Percentiles rank a stretch among this genome's conserved stretches.
These are phyloP conservation scores for Colletotrichum ledebouriae DNA, from an alignment of 2,329 filamentous ascomycete genomes.

Conservation along the genomic window DNA sequence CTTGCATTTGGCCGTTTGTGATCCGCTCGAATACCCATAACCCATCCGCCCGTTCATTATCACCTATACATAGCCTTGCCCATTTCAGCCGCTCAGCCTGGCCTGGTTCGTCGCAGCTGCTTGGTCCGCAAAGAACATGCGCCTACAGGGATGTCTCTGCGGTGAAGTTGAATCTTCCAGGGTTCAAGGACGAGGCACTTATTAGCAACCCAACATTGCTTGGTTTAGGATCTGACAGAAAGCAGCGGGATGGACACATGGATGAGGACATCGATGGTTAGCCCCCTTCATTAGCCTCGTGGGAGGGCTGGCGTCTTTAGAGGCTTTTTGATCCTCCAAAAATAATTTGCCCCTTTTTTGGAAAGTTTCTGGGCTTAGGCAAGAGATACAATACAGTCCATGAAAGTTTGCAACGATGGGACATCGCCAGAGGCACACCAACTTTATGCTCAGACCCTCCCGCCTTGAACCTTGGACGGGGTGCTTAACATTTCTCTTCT, in stretches of 20 bases:
- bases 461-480: no score
- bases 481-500: not conserved
- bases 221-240: constrained; percentile 4
- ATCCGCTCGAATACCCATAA: not conserved
- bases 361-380: not conserved
- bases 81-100: constrained; percentile 23
- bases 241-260: constrained; percentile 14
- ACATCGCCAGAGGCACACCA: not conserved
- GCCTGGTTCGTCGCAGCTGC: constrained; percentile 24
- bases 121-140: not conserved
- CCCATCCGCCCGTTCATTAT: constrained; percentile 14
- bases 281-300: constrained; percentile 19
- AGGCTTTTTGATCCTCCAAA: constrained; percentile 14
- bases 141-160: not conserved
- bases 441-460: not conserved
- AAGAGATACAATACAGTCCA: no score
- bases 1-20: constrained; percentile 13
- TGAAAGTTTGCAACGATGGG: no score
- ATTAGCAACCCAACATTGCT: not conserved
- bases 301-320: not conserved
- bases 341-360: constrained; percentile 4
- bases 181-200: constrained; percentile 4
- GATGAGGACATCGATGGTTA: constrained; percentile 8
- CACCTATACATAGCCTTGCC: not conserved
- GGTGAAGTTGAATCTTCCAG: constrained; percentile 3